Evolutionary conservation across 2,329 filamentous ascomycete genomes (phyloP), one percentile per base, ranked within the genome.

Genomic region (Cordyceps fumosorosea): DNA sequence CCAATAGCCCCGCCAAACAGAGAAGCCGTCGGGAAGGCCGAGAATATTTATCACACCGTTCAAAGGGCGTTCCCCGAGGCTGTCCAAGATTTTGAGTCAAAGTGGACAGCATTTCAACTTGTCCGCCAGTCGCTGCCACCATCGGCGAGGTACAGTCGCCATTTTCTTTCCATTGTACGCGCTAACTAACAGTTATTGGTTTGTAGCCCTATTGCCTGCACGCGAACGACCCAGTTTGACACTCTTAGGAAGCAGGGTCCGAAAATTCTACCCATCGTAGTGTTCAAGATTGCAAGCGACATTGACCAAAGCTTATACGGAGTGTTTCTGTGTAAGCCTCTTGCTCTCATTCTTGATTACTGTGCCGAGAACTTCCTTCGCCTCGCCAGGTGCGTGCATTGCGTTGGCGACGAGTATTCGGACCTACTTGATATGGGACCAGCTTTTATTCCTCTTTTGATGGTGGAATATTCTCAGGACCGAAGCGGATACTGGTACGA

Each of bases 401-500:
- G 59, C 22, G 29, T 3, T n/a, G 40, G 55, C 14, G 60, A 62
- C 10, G 47, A 47, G 32, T 62, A 62, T 29, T 62, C 37, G 47
- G 54, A 62, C 37, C 37, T 62, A 24, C 60, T 62, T 37, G 54
- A 58, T n/a, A 32, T 62, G 3, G 60, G 60, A 20, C 60, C 60
- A 48, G 37, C 47, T 12, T 55, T 63, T 11, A 60, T 60, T 16
- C 48, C 62, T 22, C 62, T 56, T 22, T 45, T 63, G 20, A 63
- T 63, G 62, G 51, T 63, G 16, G 62, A 63, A 45, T 63, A 60
- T 22, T 56, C 50, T 44, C 22, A 20, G 52, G 44, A 63, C 34
- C 56, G 51, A 55, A 32, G 45, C 32, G 62, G 62, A 44, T 63
- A 51, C 51, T 63, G 62, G 56, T 63, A 63, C 32, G 62, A 63